These are phyloP conservation scores for Linderina pennispora DNA, from an alignment of 192 early-diverging fungal genomes.

Conservation along the genomic window DNA sequence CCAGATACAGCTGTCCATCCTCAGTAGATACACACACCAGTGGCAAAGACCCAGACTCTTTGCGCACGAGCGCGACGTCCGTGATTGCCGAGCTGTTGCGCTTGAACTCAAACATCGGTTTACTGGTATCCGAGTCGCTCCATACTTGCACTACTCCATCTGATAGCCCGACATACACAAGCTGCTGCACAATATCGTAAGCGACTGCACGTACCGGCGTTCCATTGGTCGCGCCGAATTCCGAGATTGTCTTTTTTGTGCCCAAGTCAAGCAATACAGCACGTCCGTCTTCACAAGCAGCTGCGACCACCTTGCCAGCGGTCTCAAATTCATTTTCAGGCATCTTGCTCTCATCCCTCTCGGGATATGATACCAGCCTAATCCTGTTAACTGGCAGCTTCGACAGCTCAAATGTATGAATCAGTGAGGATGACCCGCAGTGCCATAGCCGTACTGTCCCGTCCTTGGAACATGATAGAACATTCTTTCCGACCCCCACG, in stretches of 20 bases:
- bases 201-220: constrained; percentile 28
- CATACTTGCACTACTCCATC: constrained; percentile 30
- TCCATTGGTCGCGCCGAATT: constrained; percentile 5
- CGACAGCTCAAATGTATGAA: constrained; percentile 30
- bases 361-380: not conserved
- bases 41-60: not conserved
- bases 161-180: constrained; percentile 15
- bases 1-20: constrained; percentile 36
- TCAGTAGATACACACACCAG: constrained; percentile 29
- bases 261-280: constrained; percentile 16
- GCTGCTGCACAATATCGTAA: constrained; percentile 8
- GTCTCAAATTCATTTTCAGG: constrained; percentile 16
- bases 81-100: constrained; percentile 27
- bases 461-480: constrained; percentile 49
- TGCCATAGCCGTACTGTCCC: constrained; percentile 41
- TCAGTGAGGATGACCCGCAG: constrained; percentile 16
- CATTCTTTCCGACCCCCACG: constrained; percentile 57
- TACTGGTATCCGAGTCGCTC: not conserved
- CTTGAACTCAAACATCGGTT: constrained; percentile 11
- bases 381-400: constrained; percentile 17
- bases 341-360: not conserved
- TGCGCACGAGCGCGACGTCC: constrained; percentile 19
- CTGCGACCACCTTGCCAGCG: constrained; percentile 9
- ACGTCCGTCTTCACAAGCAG: constrained; percentile 37
- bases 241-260: constrained; percentile 4